Evolutionary conservation across 805 yeast species (phyloP).

Genomic region (Phaffomyces thermotolerans): DNA sequence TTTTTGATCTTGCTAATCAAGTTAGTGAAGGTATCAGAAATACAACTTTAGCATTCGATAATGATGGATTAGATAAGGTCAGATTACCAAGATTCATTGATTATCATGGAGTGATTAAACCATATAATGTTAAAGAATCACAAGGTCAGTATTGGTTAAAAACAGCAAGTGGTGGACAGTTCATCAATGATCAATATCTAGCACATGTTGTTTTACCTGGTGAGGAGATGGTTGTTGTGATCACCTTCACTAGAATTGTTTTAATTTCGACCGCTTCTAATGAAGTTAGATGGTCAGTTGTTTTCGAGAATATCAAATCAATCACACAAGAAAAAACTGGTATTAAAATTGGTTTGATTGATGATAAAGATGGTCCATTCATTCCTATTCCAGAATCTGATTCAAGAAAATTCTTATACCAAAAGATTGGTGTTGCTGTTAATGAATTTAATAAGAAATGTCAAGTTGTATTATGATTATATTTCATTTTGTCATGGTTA

Average conservation of each 20-base stretch:
- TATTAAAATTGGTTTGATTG: slow-evolving; percentile 54
- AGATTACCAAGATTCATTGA: slow-evolving; percentile 76
- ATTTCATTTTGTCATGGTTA: no score
- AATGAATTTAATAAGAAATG: slow-evolving; percentile 67
- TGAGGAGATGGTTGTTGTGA: slow-evolving; percentile 66
- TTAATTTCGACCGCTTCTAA: slow-evolving; percentile 56
- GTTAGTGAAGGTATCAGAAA: slow-evolving; percentile 90
- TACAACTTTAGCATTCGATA: slow-evolving; percentile 86
- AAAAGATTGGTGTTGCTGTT: slow-evolving; percentile 73
- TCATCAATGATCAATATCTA: slow-evolving; percentile 62
- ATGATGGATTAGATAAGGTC: slow-evolving; percentile 66
- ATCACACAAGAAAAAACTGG: slow-evolving; percentile 79
- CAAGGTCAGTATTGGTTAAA: slow-evolving; percentile 94
- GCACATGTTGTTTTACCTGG: slow-evolving; percentile 85
- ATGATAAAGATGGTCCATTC: slow-evolving; percentile 56
- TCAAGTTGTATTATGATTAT: slow-evolving; percentile 35
- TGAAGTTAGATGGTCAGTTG: slow-evolving; percentile 64
- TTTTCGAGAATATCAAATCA: slow-evolving; percentile 56
- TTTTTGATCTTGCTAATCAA: slow-evolving; percentile 87
- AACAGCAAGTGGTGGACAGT: slow-evolving; percentile 73
- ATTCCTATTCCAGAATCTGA: slow-evolving; percentile 69
- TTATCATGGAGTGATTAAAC: slow-evolving; percentile 63
- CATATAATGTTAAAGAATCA: slow-evolving; percentile 74
- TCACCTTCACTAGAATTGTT: slow-evolving; percentile 65
- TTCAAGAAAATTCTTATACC: slow-evolving; percentile 60